Percentiles rank a stretch among this genome's conserved stretches.
These are phyloP conservation scores for Cordyceps pruinosa DNA, from an alignment of 2,329 filamentous ascomycete species.

Conservation along the genomic window DNA sequence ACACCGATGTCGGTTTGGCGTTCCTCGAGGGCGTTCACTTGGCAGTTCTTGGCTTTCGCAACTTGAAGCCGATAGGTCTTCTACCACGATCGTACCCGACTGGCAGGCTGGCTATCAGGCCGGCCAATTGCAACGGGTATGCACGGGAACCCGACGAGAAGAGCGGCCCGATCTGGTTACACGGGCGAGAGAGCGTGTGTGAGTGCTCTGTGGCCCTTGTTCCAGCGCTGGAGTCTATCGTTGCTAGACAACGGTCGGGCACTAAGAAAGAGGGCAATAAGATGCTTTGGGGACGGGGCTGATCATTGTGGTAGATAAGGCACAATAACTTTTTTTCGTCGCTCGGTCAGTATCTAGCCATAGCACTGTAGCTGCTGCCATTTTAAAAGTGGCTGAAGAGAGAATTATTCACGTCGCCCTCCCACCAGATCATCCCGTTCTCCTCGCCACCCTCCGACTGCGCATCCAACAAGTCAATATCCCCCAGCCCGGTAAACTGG, in stretches of 20 bases:
- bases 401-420: constrained; percentile 31
- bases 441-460: constrained; percentile 19
- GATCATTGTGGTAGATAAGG: too few relatives aligned
- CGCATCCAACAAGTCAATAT: constrained; percentile 27
- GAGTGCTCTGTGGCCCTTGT: neutral
- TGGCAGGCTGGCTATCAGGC: neutral
- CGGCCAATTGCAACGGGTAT: neutral
- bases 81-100: neutral
- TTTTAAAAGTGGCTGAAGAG: constrained; percentile 33
- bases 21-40: neutral
- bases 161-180: neutral
- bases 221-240: too few relatives aligned
- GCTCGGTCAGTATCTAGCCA: neutral
- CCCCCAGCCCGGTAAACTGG: constrained; percentile 32
- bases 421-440: constrained; percentile 32
- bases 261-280: neutral
- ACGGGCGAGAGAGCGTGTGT: neutral
- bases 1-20: constrained; percentile 13
- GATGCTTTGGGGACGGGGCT: too few relatives aligned
- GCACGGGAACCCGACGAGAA: neutral
- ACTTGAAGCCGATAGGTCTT: neutral
- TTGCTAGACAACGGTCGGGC: too few relatives aligned
- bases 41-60: neutral
- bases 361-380: neutral
- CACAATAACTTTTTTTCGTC: too few relatives aligned